These are phyloP conservation scores for Ramularia collo-cygni DNA, from an alignment of 2,329 filamentous ascomycete genomes.

Conservation along the genomic window DNA sequence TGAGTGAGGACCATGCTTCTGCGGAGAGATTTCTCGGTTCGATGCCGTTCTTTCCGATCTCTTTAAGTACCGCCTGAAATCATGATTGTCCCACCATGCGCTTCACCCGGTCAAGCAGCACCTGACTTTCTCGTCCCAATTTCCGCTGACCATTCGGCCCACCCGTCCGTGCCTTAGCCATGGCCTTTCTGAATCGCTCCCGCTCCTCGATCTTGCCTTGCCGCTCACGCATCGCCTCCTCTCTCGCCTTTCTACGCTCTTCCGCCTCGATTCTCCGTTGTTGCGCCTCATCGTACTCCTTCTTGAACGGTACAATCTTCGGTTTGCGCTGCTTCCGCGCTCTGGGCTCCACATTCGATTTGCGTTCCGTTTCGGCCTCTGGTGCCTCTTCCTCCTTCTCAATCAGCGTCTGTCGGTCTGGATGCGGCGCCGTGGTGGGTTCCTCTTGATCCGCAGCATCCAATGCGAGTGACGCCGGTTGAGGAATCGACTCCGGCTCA, in stretches of 20 bases:
- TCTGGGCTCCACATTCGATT: constrained; percentile 2
- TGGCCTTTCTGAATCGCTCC: constrained; percentile 62
- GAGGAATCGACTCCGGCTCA: constrained; percentile 24
- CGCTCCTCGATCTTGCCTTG: constrained; percentile 50
- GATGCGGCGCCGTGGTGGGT: constrained; percentile 42
- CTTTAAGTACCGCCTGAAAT: too few relatives aligned
- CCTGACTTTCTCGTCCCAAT: constrained; percentile 70
- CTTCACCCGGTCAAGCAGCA: constrained; percentile 72
- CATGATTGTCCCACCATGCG: constrained; percentile 50
- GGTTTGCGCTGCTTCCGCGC: constrained; percentile 31
- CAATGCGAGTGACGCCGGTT: constrained; percentile 24
- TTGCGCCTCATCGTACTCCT: constrained; percentile 42
- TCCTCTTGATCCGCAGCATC: constrained; percentile 19
- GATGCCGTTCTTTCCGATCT: too few relatives aligned
- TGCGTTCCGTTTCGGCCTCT: constrained; percentile 5
- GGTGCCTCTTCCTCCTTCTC: constrained; percentile 18
- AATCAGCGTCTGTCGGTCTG: constrained; percentile 29
- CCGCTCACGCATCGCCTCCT: constrained; percentile 58
- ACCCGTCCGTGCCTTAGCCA: constrained; percentile 55
- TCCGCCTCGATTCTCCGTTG: constrained; percentile 57
- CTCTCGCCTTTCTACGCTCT: constrained; percentile 50
- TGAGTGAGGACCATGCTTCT: too few relatives aligned
- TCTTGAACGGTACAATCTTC: constrained; percentile 39
- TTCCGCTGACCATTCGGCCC: constrained; percentile 67
- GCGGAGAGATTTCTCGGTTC: too few relatives aligned